Evolutionary conservation across 805 yeast species (phyloP), one percentile per base, ranked within the genome.

Genomic region (Lipomyces spencermartinsiae): DNA sequence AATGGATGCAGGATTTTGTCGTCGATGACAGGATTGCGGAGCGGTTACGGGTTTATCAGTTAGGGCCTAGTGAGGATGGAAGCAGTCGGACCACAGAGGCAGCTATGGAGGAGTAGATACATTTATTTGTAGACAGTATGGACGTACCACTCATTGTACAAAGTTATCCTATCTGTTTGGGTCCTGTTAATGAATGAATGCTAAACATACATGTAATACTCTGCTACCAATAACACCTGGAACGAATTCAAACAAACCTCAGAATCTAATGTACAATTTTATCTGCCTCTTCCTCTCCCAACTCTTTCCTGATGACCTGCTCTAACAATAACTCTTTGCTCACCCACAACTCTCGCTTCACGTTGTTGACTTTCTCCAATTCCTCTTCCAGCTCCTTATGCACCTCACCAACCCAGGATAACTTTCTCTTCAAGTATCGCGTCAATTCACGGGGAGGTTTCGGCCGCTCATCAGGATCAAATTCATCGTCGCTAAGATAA

Each of bases 1-100:
- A 94, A 77, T 94, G 99, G 99, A 87, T 89, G 64, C 87, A 87
- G 75, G 93, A 89, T 34, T 80, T 93, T 59, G 81, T 76, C 7
- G 86, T 86, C 35, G 98, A 94, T 76, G 86, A 85, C 8, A 81
- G 97, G 68, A 86, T 94, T 19, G 78, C 84, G 10, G 76, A 79
- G 31, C 78, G 86, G 64, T 76, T 92, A 63, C 35, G 63, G 31
- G 78, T 80, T 3, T 80, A 77, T 70, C 73, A 73, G 34, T 34
- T 63, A 12, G 72, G 72, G 5, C 68, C 37, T 14, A 39, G 34
- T 12, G 56, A 43, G 14, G 65, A 65, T 29, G 60, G 46, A 9
- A 31, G 25, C 29, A 43, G 61, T 49, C 55, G 46, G n/a, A 43
- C 49, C 19, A 2, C 22, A 43, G 22, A 4, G 49, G 22, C 49